These are phyloP conservation scores for Heimioporus retisporus DNA, from an alignment of 1,284 basidiomycete species.

Conservation along the genomic window DNA sequence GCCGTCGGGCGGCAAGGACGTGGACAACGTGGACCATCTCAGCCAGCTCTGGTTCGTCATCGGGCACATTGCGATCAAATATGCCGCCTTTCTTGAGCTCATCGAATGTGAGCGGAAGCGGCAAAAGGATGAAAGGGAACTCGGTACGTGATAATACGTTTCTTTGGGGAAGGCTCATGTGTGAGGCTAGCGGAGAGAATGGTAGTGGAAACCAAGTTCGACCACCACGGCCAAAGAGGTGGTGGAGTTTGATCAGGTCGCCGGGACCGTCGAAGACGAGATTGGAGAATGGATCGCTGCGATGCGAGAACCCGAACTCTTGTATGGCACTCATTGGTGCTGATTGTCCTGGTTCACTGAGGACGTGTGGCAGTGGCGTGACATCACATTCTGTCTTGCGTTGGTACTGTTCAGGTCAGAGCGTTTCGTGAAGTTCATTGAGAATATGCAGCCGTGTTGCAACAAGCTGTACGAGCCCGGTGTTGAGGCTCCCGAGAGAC, in stretches of 20 bases:
- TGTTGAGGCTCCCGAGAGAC: constrained; percentile 91
- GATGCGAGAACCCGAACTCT: constrained; percentile 89
- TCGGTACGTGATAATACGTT: constrained; percentile 60
- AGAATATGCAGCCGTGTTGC: constrained; percentile 92
- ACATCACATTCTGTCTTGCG: constrained; percentile 97
- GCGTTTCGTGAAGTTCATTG: constrained; percentile 94
- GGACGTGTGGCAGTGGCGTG: constrained; percentile 96
- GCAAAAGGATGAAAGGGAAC: constrained; percentile 90
- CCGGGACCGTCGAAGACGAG: constrained; percentile 98
- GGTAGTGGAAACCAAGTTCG: constrained; percentile 48
- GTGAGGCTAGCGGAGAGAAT: constrained; percentile 63
- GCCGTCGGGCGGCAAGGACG: constrained; percentile 57
- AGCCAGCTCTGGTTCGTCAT: constrained; percentile 95
- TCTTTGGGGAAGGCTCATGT: background rate
- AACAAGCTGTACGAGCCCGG: constrained; percentile 94
- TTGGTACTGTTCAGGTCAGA: constrained; percentile 98
- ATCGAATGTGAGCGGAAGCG: constrained; percentile 98
- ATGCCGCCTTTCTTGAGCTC: constrained; percentile 96
- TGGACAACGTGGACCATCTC: constrained; percentile 86
- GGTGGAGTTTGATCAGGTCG: constrained; percentile 97
- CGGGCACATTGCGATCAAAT: constrained; percentile 98
- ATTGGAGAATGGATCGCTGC: constrained; percentile 94
- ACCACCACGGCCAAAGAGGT: constrained; percentile 67
- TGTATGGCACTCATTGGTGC: constrained; percentile 89
- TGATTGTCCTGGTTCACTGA: constrained; percentile 93